Percentiles rank a stretch among this genome's conserved stretches.
These are phyloP conservation scores for Cenchrus purpureus DNA, from an alignment of 176 grass and related monocot species.

Conservation along the genomic window DNA sequence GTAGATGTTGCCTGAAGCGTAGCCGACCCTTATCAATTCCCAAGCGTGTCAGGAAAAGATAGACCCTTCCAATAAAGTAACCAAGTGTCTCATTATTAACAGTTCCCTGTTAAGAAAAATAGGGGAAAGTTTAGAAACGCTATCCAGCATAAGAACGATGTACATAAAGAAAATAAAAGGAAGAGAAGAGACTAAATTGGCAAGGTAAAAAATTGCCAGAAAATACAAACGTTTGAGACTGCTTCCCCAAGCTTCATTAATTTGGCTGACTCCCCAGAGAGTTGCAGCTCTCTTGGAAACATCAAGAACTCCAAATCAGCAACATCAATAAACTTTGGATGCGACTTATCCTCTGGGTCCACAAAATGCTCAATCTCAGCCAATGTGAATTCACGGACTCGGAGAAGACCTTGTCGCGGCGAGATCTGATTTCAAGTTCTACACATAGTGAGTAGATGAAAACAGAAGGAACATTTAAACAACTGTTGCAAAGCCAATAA, in stretches of 20 bases:
- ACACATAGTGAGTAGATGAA: constrained; percentile 20
- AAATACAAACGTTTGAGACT: constrained; percentile 63
- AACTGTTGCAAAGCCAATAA: constrained; percentile 4
- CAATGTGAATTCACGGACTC: constrained; percentile 81
- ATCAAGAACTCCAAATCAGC: constrained; percentile 73
- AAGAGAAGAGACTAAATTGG: not conserved
- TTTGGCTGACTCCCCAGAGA: constrained; percentile 66
- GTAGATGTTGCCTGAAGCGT: constrained; percentile 81
- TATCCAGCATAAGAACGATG: not conserved
- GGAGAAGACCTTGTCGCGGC: constrained; percentile 87
- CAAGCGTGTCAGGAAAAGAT: constrained; percentile 76
- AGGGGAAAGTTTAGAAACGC: not conserved
- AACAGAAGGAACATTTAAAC: not conserved
- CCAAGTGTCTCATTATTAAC: constrained; percentile 90
- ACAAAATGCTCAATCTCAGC: constrained; percentile 93
- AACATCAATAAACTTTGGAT: constrained; percentile 81
- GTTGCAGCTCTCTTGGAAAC: constrained; percentile 74
- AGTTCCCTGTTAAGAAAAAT: constrained; percentile 54
- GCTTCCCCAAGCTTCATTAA: constrained; percentile 62
- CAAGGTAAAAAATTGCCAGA: not conserved
- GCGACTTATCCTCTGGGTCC: constrained; percentile 82
- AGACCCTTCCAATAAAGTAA: constrained; percentile 88
- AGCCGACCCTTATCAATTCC: constrained; percentile 69
- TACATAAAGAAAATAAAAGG: constrained; percentile 20
- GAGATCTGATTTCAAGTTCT: constrained; percentile 60